Conservation (phyloP, 2,329 filamentous ascomycete genomes). For the Sporothrix brasiliensis region DNA sequence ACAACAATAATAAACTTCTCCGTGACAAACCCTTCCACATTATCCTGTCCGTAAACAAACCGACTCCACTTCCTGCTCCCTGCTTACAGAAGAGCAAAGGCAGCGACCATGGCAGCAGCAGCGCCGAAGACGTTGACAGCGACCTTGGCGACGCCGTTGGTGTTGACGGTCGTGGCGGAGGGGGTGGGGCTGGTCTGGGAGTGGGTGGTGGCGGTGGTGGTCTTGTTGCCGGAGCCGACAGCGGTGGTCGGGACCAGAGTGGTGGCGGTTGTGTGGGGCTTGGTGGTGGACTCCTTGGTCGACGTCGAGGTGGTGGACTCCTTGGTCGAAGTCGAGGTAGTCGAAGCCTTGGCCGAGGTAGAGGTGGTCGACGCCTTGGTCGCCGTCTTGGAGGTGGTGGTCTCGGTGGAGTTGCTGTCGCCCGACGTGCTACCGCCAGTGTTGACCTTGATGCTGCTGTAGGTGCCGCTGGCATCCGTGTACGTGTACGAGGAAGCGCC, state of each 20-base stretch:
- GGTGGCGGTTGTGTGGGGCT: constrained; percentile 25
- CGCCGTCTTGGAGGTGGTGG: constrained; percentile 36
- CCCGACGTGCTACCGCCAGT: constrained; percentile 40
- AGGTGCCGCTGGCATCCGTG: constrained; percentile 53
- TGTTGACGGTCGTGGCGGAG: constrained; percentile 40
- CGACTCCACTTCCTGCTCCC: neutral
- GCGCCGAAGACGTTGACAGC: constrained; percentile 36
- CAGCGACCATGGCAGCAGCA: constrained; percentile 39
- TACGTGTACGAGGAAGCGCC: constrained; percentile 58
- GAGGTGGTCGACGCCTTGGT: constrained; percentile 39
- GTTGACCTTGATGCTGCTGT: constrained; percentile 56
- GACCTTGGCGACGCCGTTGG: constrained; percentile 38
- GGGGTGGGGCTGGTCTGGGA: constrained; percentile 1
- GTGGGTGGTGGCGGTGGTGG: constrained; percentile 14
- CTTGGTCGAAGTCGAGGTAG: constrained; percentile 40
- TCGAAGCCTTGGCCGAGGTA: constrained; percentile 35
- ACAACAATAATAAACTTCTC: constrained; percentile 1
- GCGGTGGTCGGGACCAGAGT: constrained; percentile 11
- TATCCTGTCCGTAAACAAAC: neutral
- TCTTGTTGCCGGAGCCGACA: neutral
- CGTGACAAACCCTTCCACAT: too few species aligned
- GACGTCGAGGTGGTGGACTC: constrained; percentile 40
- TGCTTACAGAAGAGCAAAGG: constrained; percentile 39
- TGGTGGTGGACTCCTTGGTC: constrained; percentile 34
- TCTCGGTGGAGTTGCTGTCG: constrained; percentile 31